phyloP scores from a whole-genome alignment of 2,329 filamentous ascomycete species.

The Cladosporium cucumerinum region DNA sequence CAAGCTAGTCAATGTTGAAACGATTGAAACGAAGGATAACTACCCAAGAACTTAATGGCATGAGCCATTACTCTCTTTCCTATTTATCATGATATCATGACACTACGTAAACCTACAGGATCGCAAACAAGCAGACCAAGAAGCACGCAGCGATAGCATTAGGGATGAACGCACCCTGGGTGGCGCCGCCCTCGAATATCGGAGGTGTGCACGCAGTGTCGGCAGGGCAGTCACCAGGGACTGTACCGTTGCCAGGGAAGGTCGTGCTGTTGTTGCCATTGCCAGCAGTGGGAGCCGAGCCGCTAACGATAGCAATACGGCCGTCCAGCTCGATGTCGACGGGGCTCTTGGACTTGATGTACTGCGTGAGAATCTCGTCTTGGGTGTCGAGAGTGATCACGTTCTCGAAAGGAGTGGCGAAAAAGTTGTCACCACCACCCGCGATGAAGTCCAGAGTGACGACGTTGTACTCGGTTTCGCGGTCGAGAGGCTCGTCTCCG shows the following conservation, averaged over 20 bases:
- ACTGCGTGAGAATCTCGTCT: conserved; percentile 53
- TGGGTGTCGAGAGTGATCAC: conserved; percentile 52
- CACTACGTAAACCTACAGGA: neutral
- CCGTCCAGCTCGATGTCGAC: conserved; percentile 51
- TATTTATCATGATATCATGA: neutral
- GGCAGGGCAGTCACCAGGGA: neutral
- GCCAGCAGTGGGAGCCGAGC: conserved; percentile 13
- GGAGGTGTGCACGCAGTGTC: conserved; percentile 12
- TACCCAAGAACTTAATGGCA: neutral
- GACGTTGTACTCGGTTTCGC: conserved; percentile 51
- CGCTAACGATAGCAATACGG: conserved; percentile 39
- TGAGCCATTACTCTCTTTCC: neutral
- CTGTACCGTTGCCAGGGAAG: conserved; percentile 9
- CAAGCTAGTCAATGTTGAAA: neutral
- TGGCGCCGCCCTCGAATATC: conserved; percentile 1
- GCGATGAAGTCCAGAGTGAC: conserved; percentile 63
- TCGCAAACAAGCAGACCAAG: conserved; percentile 10
- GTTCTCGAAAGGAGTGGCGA: conserved; percentile 38
- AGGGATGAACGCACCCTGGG: conserved; percentile 2
- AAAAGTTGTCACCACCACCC: conserved; percentile 61
- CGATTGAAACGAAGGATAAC: neutral
- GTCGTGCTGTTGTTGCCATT: conserved; percentile 4
- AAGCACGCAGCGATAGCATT: conserved; percentile 7
- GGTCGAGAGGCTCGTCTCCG: conserved; percentile 48
- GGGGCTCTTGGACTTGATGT: conserved; percentile 50